These are phyloP conservation scores for Chrysoporthe austroafricana DNA, from an alignment of 2,329 filamentous ascomycete species.

Conservation along the genomic window DNA sequence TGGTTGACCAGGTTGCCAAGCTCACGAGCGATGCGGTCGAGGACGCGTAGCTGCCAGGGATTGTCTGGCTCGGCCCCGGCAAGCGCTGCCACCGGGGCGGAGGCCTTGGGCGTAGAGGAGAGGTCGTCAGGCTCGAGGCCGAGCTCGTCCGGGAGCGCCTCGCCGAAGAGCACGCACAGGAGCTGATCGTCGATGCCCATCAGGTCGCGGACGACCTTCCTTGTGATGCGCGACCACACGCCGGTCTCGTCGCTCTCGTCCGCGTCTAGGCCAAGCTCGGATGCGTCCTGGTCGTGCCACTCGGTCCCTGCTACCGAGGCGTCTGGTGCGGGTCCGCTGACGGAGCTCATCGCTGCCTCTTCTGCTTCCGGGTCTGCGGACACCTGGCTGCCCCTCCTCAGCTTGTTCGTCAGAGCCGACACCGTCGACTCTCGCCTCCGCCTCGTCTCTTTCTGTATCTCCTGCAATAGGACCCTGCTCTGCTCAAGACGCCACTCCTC, in stretches of 20 bases:
- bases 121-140: slow-evolving; percentile 45
- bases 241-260: slow-evolving; percentile 61
- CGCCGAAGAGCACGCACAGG: slow-evolving; percentile 85
- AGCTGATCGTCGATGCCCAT: slow-evolving; percentile 89
- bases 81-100: slow-evolving; percentile 28
- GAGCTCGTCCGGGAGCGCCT: slow-evolving; percentile 63
- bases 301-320: slow-evolving; percentile 45
- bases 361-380: slow-evolving; percentile 35
- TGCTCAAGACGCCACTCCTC: slow-evolving; percentile 93
- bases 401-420: slow-evolving; percentile 45
- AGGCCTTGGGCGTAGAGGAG: slow-evolving; percentile 52
- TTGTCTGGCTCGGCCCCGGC: slow-evolving; percentile 35
- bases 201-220: slow-evolving; percentile 83
- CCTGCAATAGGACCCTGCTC: slow-evolving; percentile 80
- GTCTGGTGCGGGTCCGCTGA: slow-evolving; percentile 41
- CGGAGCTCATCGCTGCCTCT: slow-evolving; percentile 37
- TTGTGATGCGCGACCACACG: slow-evolving; percentile 80
- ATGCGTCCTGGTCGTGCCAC: slow-evolving; percentile 57
- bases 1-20: slow-evolving; percentile 83
- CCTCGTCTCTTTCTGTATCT: slow-evolving; percentile 84
- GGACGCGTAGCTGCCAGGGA: slow-evolving; percentile 75
- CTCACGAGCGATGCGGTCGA: slow-evolving; percentile 85
- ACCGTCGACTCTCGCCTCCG: slow-evolving; percentile 67
- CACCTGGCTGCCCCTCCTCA: slow-evolving; percentile 21
- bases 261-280: slow-evolving; percentile 41